Evolutionary conservation across 768 basidiomycete species (phyloP).

Genomic region (Pulveroboletus sp.): DNA sequence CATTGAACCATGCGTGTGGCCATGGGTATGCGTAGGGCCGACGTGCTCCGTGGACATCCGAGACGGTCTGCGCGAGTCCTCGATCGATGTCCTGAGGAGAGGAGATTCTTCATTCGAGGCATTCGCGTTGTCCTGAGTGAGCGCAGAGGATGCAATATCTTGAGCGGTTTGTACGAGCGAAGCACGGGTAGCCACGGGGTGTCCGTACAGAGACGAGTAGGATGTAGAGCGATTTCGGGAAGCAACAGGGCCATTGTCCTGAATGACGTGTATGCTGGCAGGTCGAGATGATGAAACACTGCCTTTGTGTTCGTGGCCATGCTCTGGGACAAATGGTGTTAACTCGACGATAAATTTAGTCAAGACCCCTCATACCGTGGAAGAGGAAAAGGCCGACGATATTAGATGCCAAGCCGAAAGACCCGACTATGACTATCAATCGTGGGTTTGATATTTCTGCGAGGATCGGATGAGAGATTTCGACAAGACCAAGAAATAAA

Average conservation of each 20-base stretch:
- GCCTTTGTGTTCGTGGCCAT: slow-evolving; percentile 50
- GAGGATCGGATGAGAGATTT: slow-evolving; percentile 2
- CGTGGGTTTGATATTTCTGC: slow-evolving; percentile 86
- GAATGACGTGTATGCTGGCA: slow-evolving; percentile 34
- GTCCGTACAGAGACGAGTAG: slow-evolving; percentile 66
- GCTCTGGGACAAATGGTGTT: slow-evolving; percentile 41
- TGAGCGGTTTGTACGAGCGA: slow-evolving; percentile 80
- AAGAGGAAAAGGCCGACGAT: slow-evolving; percentile 91
- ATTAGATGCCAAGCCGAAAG: slow-evolving; percentile 85
- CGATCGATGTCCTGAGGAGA: slow-evolving; percentile 30
- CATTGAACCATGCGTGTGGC: slow-evolving; percentile 71
- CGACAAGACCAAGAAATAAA: slow-evolving; percentile 1
- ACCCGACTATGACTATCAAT: slow-evolving; percentile 87
- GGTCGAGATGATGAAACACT: slow-evolving; percentile 37
- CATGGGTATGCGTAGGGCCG: slow-evolving; percentile 18
- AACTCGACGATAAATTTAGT: slow-evolving; percentile 3
- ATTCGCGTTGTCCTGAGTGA: slow-evolving; percentile 5
- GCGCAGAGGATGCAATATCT: slow-evolving; percentile 53
- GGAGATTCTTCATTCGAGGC: slow-evolving; percentile 41
- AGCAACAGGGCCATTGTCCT: slow-evolving; percentile 16
- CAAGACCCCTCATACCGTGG: slow-evolving; percentile 62
- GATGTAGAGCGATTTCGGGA: slow-evolving; percentile 38
- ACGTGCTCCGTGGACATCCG: slow-evolving; percentile 16
- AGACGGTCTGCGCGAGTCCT: background rate
- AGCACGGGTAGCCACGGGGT: slow-evolving; percentile 68